A percentile compares a stretch with the other conserved stretches of the same genome.
Evolutionary conservation across 2,329 filamentous ascomycete species (phyloP).

Genomic region (Trichoderma oligosporum): DNA sequence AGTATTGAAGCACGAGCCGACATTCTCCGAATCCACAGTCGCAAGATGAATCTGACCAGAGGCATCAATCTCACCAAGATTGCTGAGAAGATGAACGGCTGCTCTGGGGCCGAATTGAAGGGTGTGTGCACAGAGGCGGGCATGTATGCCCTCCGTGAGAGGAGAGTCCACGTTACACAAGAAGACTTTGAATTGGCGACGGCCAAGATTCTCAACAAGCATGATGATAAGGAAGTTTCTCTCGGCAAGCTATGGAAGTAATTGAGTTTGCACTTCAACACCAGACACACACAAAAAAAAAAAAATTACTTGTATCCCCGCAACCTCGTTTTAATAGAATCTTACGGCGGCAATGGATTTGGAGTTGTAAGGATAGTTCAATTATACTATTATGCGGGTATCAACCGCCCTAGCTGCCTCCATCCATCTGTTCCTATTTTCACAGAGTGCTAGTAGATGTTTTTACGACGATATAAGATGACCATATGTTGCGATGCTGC

Average conservation of each 20-base stretch:
- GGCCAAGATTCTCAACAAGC: conserved; percentile 99
- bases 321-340: conserved; percentile 26
- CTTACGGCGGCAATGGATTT: conserved; percentile 27
- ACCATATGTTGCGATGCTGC: not conserved
- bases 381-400: conserved; percentile 31
- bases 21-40: conserved; percentile 94
- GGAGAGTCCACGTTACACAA: conserved; percentile 95
- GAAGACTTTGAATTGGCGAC: conserved; percentile 98
- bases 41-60: conserved; percentile 97
- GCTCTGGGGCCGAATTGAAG: conserved; percentile 95
- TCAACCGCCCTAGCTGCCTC: not conserved
- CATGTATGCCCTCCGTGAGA: conserved; percentile 94
- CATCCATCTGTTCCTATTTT: not conserved
- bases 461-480: not conserved
- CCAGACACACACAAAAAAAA: conserved; percentile 9
- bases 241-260: conserved; percentile 73
- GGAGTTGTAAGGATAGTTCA: conserved; percentile 36
- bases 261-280: conserved; percentile 13
- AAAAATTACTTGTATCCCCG: not conserved
- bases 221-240: conserved; percentile 95
- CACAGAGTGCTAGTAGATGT: not conserved
- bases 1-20: conserved; percentile 95
- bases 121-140: conserved; percentile 98
- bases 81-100: conserved; percentile 99
- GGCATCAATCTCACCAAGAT: conserved; percentile 98